phyloP scores from a whole-genome alignment of 768 basidiomycete genomes.

The Pisolithus tinctorius region DNA sequence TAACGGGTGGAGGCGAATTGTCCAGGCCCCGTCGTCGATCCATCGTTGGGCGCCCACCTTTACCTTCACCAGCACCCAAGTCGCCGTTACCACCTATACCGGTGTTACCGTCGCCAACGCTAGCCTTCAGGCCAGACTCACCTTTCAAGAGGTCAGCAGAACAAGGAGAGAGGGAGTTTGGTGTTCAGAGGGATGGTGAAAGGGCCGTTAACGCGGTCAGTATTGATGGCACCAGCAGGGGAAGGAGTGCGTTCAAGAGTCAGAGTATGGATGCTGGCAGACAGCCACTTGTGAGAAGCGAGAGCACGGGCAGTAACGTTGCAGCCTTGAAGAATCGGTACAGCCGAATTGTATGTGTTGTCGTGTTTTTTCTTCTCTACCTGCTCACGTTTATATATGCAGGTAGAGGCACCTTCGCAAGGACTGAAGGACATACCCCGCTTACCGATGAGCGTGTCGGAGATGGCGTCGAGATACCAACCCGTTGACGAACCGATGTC shows the following conservation, averaged over 20 bases:
- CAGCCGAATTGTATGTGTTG: constrained; percentile 42
- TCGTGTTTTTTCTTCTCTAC: neutral
- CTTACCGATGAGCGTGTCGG: constrained; percentile 55
- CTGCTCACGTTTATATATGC: neutral
- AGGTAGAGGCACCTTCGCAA: constrained; percentile 50
- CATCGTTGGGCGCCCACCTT: constrained; percentile 13
- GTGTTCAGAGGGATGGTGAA: constrained; percentile 16
- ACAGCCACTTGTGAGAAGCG: constrained; percentile 39
- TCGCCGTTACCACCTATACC: neutral
- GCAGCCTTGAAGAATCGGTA: constrained; percentile 66
- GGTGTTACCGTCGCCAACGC: neutral
- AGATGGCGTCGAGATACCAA: constrained; percentile 59
- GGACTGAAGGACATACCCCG: constrained; percentile 57
- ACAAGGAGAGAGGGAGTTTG: constrained; percentile 29
- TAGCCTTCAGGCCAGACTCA: constrained; percentile 6
- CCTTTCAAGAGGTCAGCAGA: constrained; percentile 17
- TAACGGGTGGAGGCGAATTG: neutral
- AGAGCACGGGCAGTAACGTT: constrained; percentile 55
- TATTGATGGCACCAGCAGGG: constrained; percentile 12
- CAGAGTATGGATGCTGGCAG: constrained; percentile 27
- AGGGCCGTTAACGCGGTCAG: constrained; percentile 30
- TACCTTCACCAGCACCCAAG: constrained; percentile 11
- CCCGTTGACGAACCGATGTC: constrained; percentile 36
- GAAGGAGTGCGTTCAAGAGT: constrained; percentile 16
- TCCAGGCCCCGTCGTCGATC: constrained; percentile 17